These are phyloP conservation scores for Lentinula sp. DNA, from an alignment of 768 basidiomycete genomes.

Conservation along the genomic window DNA sequence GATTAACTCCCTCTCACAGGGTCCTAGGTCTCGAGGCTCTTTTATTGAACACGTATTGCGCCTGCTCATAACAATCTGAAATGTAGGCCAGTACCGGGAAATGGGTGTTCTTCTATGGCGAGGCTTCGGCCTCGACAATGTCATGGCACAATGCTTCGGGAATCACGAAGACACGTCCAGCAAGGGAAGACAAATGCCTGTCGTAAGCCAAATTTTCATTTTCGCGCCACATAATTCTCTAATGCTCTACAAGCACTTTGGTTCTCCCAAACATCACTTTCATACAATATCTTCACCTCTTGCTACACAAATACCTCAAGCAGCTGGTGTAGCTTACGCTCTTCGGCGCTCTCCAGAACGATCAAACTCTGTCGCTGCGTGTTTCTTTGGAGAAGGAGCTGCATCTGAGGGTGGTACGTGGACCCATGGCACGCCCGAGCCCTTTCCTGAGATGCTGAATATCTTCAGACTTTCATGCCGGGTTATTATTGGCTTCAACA, in stretches of 20 bases:
- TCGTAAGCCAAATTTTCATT: slow-evolving; percentile 43
- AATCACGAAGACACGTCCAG: slow-evolving; percentile 74
- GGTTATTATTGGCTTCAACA: slow-evolving; percentile 73
- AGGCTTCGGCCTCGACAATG: slow-evolving; percentile 68
- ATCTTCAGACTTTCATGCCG: slow-evolving; percentile 80
- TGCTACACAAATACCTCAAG: slow-evolving; percentile 92
- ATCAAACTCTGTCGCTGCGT: slow-evolving; percentile 71
- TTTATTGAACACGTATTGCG: not conserved
- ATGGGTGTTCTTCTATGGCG: slow-evolving; percentile 89
- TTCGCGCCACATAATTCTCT: not conserved
- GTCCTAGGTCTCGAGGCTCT: slow-evolving; percentile 56
- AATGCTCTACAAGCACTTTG: slow-evolving; percentile 61
- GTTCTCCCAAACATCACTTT: slow-evolving; percentile 78
- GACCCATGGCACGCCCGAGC: not conserved
- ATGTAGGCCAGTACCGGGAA: slow-evolving; percentile 83
- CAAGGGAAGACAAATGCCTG: slow-evolving; percentile 92
- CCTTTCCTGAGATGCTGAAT: not conserved
- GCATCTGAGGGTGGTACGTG: slow-evolving; percentile 76
- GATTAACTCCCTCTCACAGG: slow-evolving; percentile 25
- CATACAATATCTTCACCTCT: slow-evolving; percentile 93
- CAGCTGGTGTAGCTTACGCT: slow-evolving; percentile 89
- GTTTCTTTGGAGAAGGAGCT: slow-evolving; percentile 92
- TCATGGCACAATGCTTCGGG: slow-evolving; percentile 92
- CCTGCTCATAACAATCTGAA: slow-evolving; percentile 1
- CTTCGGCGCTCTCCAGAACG: slow-evolving; percentile 69